These are phyloP conservation scores for Paramecium sexaurelia DNA, from an alignment of 73 alveolate species.

Conservation along the genomic window DNA sequence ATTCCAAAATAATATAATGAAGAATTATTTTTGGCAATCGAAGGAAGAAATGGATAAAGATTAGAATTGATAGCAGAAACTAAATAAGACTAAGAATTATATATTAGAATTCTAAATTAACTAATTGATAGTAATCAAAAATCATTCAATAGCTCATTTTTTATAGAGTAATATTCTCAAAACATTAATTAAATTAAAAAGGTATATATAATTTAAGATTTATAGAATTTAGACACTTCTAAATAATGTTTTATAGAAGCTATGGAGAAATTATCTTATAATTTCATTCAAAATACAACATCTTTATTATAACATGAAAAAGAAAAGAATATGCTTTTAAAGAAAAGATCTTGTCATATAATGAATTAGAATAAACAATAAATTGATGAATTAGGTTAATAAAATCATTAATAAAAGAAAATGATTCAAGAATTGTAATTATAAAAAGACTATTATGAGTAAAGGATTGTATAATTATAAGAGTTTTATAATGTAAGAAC, in stretches of 20 bases:
- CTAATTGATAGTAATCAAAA: not conserved
- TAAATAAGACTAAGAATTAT: not conserved
- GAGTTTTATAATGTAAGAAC: constrained; percentile 20
- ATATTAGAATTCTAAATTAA: not conserved
- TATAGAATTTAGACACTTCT: not conserved
- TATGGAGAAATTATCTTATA: not conserved
- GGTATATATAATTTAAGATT: not conserved
- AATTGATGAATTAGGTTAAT: not conserved
- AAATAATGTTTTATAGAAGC: not conserved
- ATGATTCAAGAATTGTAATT: not conserved
- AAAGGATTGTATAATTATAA: not conserved
- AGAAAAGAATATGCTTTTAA: not conserved
- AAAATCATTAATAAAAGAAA: not conserved
- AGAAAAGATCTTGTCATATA: not conserved
- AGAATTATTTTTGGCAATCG: constrained; percentile 5
- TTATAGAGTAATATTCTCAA: not conserved
- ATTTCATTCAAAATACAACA: not conserved
- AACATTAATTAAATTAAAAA: not conserved
- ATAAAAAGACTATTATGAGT: not conserved
- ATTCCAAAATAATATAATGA: not conserved
- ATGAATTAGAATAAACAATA: not conserved
- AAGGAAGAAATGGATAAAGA: not conserved
- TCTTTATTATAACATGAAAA: not conserved
- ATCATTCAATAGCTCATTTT: not conserved
- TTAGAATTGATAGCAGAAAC: constrained; percentile 18